phyloP scores from a whole-genome alignment of 176 grass and related monocot species.

The Ensete ventricosum region DNA sequence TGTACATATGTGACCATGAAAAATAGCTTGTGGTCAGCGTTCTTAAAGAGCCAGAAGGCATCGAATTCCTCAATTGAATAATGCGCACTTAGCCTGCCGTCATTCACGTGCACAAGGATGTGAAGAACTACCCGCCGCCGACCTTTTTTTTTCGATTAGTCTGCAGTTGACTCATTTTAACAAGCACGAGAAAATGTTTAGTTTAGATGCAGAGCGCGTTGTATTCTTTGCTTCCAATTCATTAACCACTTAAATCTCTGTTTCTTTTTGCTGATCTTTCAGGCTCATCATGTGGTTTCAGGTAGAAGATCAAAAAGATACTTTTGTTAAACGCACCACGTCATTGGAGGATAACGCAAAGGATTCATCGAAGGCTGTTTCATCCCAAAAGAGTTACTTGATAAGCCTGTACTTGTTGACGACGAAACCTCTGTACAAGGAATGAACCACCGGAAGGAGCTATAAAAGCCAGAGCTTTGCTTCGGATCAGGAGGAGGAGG shows the following conservation, averaged over 20 bases:
- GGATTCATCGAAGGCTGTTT: background rate
- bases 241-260: background rate
- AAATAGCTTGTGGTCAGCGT: background rate
- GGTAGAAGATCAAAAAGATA: background rate
- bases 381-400: no score
- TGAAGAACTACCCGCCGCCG: no score
- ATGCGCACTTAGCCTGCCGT: background rate
- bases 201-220: no score
- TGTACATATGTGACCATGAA: background rate
- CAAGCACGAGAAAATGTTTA: background rate
- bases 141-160: background rate
- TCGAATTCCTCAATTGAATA: background rate
- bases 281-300: no score
- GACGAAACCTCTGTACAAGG: no score
- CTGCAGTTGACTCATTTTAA: background rate
- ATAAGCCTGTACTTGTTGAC: no score
- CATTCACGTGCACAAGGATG: background rate
- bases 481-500: background rate
- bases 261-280: background rate
- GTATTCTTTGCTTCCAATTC: background rate
- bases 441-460: background rate
- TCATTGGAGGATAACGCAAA: background rate
- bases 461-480: background rate
- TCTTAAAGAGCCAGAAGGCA: background rate
- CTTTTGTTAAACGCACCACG: background rate